A percentile compares a stretch with the other conserved stretches of the same genome.
phyloP scores from a whole-genome alignment of 176 grass and related monocot species.

The Themeda triandra region DNA sequence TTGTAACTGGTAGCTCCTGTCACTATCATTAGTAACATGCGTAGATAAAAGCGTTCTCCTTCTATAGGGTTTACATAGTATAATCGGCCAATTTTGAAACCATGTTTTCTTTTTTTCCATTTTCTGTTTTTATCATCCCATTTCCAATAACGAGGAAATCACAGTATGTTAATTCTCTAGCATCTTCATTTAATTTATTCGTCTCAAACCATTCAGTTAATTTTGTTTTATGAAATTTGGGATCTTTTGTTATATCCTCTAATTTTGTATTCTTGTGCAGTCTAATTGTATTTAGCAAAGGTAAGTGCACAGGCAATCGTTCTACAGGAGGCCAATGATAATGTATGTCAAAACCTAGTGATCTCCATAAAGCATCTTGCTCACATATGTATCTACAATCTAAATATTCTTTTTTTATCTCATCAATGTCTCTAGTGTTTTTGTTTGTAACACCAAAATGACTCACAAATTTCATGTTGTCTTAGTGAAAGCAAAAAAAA shows the following conservation, averaged over 20 bases:
- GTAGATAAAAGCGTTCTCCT: not conserved
- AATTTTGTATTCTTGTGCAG: not conserved
- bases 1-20: not conserved
- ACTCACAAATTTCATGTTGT: too few relatives aligned
- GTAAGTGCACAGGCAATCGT: not conserved
- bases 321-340: not conserved
- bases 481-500: too few relatives aligned
- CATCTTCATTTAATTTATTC: not conserved
- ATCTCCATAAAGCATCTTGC: not conserved
- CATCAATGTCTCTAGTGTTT: too few relatives aligned
- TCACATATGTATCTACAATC: not conserved
- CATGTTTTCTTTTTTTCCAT: not conserved
- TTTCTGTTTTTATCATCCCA: not conserved
- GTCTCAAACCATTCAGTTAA: not conserved
- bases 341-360: not conserved
- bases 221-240: not conserved
- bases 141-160: not conserved
- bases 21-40: not conserved
- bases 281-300: fast-evolving
- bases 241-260: fast-evolving
- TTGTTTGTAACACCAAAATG: too few relatives aligned
- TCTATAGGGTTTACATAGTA: not conserved
- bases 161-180: not conserved
- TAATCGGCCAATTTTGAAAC: not conserved
- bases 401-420: not conserved